Percentiles rank a stretch among this genome's conserved stretches.
Evolutionary conservation across 2,329 filamentous ascomycete genomes (phyloP).

Genomic region (Rutstroemia sp.): DNA sequence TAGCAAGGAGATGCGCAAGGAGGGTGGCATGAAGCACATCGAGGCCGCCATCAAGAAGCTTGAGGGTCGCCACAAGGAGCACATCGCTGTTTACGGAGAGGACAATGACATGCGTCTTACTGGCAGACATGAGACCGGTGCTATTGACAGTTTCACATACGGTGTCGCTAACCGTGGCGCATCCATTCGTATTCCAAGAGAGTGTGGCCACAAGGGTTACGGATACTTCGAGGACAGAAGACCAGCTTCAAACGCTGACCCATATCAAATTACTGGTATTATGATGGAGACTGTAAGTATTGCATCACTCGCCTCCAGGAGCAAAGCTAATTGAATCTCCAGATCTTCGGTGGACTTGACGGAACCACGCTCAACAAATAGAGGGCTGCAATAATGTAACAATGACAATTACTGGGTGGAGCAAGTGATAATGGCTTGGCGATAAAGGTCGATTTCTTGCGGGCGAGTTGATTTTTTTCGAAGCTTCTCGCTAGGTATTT

Average conservation of each 20-base stretch:
- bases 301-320: neutral
- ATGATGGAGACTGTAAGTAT: conserved; percentile 31
- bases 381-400: neutral
- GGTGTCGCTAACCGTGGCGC: conserved; percentile 94
- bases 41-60: conserved; percentile 81
- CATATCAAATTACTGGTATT: conserved; percentile 57
- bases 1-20: conserved; percentile 76
- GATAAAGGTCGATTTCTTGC: conserved; percentile 5
- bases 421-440: conserved; percentile 8
- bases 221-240: conserved; percentile 89
- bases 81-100: conserved; percentile 91
- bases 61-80: conserved; percentile 68
- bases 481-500: neutral
- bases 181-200: conserved; percentile 85
- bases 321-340: conserved; percentile 12
- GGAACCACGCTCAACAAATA: conserved; percentile 13
- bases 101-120: conserved; percentile 94
- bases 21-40: conserved; percentile 94
- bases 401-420: neutral
- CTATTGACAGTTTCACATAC: conserved; percentile 87
- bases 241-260: conserved; percentile 79
- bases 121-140: conserved; percentile 87
- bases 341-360: conserved; percentile 28
- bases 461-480: neutral
- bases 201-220: conserved; percentile 78